These are phyloP conservation scores for Penicillium canescens DNA, from an alignment of 495 filamentous ascomycete genomes.

Conservation along the genomic window DNA sequence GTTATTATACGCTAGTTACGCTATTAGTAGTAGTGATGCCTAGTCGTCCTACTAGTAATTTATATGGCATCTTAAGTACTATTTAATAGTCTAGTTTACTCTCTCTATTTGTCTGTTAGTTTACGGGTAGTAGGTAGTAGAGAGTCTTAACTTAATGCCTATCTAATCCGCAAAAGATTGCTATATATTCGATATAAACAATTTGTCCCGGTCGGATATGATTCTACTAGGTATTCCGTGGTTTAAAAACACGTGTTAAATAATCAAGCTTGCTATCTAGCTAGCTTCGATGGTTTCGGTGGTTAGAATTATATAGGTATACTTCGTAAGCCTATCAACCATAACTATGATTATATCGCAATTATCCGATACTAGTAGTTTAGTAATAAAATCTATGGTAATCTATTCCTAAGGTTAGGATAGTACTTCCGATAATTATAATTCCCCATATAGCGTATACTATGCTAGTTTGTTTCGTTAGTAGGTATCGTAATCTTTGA, in stretches of 20 bases:
- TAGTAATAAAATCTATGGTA: slow-evolving; percentile 23
- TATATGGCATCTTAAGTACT: slow-evolving; percentile 10
- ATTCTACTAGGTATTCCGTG: neutral
- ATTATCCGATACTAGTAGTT: slow-evolving; percentile 3
- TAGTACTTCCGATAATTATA: slow-evolving; percentile 9
- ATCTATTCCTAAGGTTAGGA: slow-evolving; percentile 13
- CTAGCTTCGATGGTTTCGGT: slow-evolving; percentile 2
- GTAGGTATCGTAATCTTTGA: slow-evolving; percentile 7
- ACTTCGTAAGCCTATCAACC: neutral
- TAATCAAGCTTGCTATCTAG: neutral
- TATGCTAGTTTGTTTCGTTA: slow-evolving; percentile 1
- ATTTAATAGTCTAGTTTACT: slow-evolving; percentile 9
- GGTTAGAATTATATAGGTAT: slow-evolving; percentile 1
- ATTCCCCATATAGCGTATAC: slow-evolving; percentile 8
- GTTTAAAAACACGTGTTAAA: neutral
- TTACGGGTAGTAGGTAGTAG: slow-evolving; percentile 1
- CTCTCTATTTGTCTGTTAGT: slow-evolving; percentile 10
- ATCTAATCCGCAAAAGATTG: neutral
- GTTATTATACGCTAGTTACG: slow-evolving; percentile 16
- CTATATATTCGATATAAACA: neutral
- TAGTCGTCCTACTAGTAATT: slow-evolving; percentile 13
- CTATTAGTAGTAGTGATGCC: slow-evolving; percentile 1
- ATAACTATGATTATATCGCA: slow-evolving; percentile 10
- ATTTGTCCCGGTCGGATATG: neutral
- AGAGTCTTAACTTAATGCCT: slow-evolving; percentile 6